A percentile compares a stretch with the other conserved stretches of the same genome.
phyloP scores from a whole-genome alignment of 2,329 filamentous ascomycete species.

The Tothia fuscella region DNA sequence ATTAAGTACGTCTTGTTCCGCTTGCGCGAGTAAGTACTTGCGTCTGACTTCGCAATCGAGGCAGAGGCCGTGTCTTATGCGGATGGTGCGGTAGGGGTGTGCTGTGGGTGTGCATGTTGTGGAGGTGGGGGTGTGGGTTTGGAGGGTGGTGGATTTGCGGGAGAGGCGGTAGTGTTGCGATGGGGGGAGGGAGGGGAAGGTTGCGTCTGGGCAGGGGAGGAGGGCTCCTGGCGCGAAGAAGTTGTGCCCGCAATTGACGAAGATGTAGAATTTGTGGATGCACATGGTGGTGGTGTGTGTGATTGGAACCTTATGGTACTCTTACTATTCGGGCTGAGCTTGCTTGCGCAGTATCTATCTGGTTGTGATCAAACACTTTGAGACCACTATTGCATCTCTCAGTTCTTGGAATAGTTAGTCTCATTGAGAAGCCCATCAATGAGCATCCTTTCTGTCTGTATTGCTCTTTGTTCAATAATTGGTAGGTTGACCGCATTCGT shows the following conservation, averaged over 20 bases:
- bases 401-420: too few relatives aligned
- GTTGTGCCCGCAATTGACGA: constrained; percentile 8
- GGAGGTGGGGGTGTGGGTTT: background rate
- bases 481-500: too few relatives aligned
- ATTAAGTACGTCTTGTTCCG: background rate
- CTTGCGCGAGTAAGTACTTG: background rate
- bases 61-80: background rate
- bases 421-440: too few relatives aligned
- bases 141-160: background rate
- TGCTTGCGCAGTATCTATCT: too few relatives aligned
- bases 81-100: background rate
- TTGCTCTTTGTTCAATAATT: too few relatives aligned
- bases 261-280: constrained; percentile 10
- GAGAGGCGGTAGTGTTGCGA: background rate
- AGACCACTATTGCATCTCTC: too few relatives aligned
- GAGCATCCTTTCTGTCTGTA: too few relatives aligned
- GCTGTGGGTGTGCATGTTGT: background rate
- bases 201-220: constrained; percentile 1
- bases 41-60: background rate
- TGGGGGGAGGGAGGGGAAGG: background rate
- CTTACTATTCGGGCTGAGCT: too few relatives aligned
- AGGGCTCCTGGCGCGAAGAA: constrained; percentile 2
- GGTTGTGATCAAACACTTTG: too few relatives aligned
- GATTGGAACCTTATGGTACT: too few relatives aligned
- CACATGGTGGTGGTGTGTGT: constrained; percentile 4